Conservation (phyloP, 257 asterid species). For the Nicotiana benthamiana region DNA sequence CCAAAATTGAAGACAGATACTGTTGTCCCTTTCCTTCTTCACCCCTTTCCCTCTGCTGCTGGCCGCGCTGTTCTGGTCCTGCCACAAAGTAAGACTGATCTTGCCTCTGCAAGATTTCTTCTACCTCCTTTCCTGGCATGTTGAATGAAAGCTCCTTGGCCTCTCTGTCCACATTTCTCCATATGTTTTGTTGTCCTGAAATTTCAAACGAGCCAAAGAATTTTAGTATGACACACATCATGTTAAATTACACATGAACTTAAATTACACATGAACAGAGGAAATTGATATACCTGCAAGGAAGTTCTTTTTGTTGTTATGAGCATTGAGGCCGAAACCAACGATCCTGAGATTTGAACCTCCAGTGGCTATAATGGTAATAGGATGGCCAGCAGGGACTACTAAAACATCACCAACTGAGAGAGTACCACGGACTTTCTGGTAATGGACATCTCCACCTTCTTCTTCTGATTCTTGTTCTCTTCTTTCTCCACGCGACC, state of each 20-base stretch:
- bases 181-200: conserved; percentile 29
- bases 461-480: not conserved
- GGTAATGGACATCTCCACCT: conserved; percentile 10
- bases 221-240: too few relatives aligned
- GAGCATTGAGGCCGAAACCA: conserved; percentile 36
- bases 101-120: conserved; percentile 22
- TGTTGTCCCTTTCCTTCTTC: conserved; percentile 12
- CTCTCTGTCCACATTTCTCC: conserved; percentile 25
- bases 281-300: conserved; percentile 27
- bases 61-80: conserved; percentile 17
- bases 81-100: conserved; percentile 26
- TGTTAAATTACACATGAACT: too few relatives aligned
- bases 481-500: not conserved
- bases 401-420: conserved; percentile 31
- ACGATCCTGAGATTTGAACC: conserved; percentile 22
- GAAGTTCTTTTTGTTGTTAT: conserved; percentile 18
- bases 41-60: not conserved
- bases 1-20: conserved; percentile 27
- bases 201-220: not conserved
- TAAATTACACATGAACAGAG: not conserved
- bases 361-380: conserved; percentile 26
- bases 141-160: conserved; percentile 25
- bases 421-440: conserved; percentile 16
- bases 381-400: conserved; percentile 38
- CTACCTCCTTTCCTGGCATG: not conserved